Conservation (phyloP, 2,329 filamentous ascomycete genomes). For the Verticillium isaacii region DNA sequence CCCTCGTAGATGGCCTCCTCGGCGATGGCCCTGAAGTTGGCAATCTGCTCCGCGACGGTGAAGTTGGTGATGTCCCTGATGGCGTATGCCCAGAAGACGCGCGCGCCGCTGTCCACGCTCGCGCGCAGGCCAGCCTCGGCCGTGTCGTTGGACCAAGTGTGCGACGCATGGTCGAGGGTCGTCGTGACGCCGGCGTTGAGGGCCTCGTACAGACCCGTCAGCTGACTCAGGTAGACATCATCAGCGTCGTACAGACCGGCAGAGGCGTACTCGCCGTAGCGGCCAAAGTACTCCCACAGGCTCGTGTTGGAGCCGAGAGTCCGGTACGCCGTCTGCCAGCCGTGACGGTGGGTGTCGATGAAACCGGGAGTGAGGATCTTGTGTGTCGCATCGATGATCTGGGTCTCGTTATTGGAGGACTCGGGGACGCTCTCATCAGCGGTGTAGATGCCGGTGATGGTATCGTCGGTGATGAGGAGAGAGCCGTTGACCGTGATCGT, state of each 20-base stretch:
- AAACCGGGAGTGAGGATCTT: constrained; percentile 53
- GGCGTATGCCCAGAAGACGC: constrained; percentile 41
- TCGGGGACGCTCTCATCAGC: constrained; percentile 7
- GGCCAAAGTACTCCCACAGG: constrained; percentile 40
- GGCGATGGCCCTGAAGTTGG: constrained; percentile 32
- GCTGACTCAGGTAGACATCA: constrained; percentile 41
- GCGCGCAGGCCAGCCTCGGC: constrained; percentile 39
- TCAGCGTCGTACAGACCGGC: constrained; percentile 28
- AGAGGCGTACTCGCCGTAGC: constrained; percentile 29
- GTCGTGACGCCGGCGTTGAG: constrained; percentile 50
- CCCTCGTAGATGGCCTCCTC: constrained; percentile 17
- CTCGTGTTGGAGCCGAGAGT: constrained; percentile 47
- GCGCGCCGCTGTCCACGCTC: constrained; percentile 40
- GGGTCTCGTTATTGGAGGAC: constrained; percentile 21
- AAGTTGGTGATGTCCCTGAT: constrained; percentile 31
- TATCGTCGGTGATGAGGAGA: constrained; percentile 32
- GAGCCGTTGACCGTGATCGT: constrained; percentile 33
- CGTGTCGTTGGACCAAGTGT: constrained; percentile 37
- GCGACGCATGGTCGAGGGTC: constrained; percentile 46
- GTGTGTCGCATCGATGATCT: constrained; percentile 41
- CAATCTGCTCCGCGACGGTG: constrained; percentile 27
- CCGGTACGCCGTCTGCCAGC: constrained; percentile 52
- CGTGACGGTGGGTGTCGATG: constrained; percentile 51
- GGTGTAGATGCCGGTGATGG: constrained; percentile 27
- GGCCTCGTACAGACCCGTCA: constrained; percentile 42